Base-by-base conservation (phyloP, 2,329 filamentous ascomycete genomes). In the Hansfordia pulvinata region DNA sequence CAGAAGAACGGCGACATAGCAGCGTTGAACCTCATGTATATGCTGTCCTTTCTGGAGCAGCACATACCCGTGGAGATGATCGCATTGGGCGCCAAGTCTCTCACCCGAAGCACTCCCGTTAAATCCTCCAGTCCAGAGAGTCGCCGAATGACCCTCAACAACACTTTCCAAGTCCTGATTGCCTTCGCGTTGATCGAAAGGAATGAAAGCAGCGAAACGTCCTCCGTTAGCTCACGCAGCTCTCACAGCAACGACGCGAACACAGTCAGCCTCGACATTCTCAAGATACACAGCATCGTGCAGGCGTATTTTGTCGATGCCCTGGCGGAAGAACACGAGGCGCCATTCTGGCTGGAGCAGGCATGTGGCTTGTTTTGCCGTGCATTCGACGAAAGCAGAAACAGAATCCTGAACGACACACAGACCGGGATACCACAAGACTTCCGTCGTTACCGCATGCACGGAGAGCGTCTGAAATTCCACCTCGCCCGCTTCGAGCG, bases 21-120 rank as follows among this genome's bases (percentile, higher is more conserved):
- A 28, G 73, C 75, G 0, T 47, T 76, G 25, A 78, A 77, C 38
- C 46, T 81, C 19, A 69, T 81, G 35, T 68, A 67, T 13, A 49
- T 81, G 9, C 47, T 81, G 10, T 68, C 67, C 2, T 80, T 79
- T 39, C 71, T 76, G 28, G 68, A 69, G 20, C 69, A 72, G 29
- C 62, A 72, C 30, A 58, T 79, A 5, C 76, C 76, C 0, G 69
- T 80, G 13, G 73, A 74, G 29, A 67, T 82, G 57, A 51, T 81
- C 9, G 54, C 53, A 17, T 52, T 77, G 10, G 74, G 61, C 9
- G 41, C 63, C 1, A 51, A 52, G 23, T 58, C 52, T 1, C 46
- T 67, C 4, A 58, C 62, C 35, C 56, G 51, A 16, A 39, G 46
- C 17, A 60, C 62, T 2, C 59, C 60, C 0, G 51, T 67, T 20